These are phyloP conservation scores for Fusarium devonianum DNA, from an alignment of 2,329 filamentous ascomycete species.

Conservation along the genomic window DNA sequence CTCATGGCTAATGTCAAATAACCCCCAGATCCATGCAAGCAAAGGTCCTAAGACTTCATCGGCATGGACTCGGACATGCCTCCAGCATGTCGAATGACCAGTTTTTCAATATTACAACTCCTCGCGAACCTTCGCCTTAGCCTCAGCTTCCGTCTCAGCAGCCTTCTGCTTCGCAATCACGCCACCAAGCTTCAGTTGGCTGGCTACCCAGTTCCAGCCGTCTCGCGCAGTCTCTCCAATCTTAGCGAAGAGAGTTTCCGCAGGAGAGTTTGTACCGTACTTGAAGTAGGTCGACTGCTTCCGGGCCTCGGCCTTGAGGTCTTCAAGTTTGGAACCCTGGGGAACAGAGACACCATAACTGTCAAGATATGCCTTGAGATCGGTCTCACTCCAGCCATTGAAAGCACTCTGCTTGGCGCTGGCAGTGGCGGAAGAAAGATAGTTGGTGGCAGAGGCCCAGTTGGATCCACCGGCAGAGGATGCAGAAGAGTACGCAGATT, in stretches of 20 bases:
- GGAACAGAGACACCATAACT: constrained; percentile 75
- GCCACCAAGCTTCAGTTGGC: constrained; percentile 57
- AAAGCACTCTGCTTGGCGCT: constrained; percentile 71
- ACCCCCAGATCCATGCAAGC: no score
- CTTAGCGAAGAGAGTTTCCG: constrained; percentile 71
- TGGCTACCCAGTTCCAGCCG: constrained; percentile 60
- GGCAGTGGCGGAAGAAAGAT: constrained; percentile 70
- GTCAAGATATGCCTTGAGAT: constrained; percentile 81
- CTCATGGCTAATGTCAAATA: no score
- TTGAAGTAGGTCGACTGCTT: constrained; percentile 79
- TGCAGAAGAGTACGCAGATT: constrained; percentile 66
- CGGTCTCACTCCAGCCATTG: constrained; percentile 75
- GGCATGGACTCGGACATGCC: not conserved
- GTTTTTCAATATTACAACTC: constrained; percentile 53
- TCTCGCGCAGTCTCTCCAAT: constrained; percentile 58
- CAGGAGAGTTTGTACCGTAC: constrained; percentile 74
- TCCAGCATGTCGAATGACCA: not conserved
- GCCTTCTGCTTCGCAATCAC: constrained; percentile 59
- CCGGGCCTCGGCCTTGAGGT: constrained; percentile 74
- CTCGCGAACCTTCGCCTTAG: constrained; percentile 51
- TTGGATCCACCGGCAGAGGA: constrained; percentile 63
- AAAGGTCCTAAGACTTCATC: not conserved
- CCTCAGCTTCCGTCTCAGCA: constrained; percentile 44
- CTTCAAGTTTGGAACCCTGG: constrained; percentile 72
- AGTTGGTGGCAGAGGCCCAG: constrained; percentile 75